Evolutionary conservation across 108 stramenopile genomes (phyloP), one percentile per base, ranked within the genome.

Genomic region (Skeletonema potamos): DNA sequence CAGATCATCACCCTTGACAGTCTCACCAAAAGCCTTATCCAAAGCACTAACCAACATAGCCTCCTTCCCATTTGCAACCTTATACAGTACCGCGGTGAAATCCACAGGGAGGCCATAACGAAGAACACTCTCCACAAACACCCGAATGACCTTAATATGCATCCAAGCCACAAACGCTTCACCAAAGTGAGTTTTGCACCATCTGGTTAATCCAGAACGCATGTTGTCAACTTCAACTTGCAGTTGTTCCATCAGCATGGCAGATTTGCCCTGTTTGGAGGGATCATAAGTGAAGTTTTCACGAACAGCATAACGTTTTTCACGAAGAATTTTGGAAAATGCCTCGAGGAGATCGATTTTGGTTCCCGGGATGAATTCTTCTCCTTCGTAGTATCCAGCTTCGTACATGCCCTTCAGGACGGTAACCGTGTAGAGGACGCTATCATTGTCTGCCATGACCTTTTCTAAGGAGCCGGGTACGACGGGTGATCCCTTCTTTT

Each of bases 141-240:
- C 96, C 26, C 96, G 92, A 64, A 99, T 95, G 32, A 97, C 92
- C 85, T 99, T 99, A 58, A 98, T 86, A 80, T 99, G 98, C 89
- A 98, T 94, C 98, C 98, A 99, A 3, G 96, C 96, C 22, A 92
- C 93, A 67, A 95, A 97, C 26, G 94, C 92, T 81, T 99, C 98
- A 54, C 96, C 97, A 70, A 88, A 99, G 74, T 99, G 98, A 32
- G 96, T 95, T 82, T 92, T 93, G 86, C 98, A 97, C 98, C 98
- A 99, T 57, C 96, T 86, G 74, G 91, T 90, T 59, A 98, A 75
- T 22, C 92, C 90, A 30, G 77, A 85, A 39, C 88, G 89, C 88
- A 92, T 92, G 41, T 89, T 89, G 66, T 94, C 96, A 12, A 92
- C 93, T 67, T 95, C 93, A 11, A 91, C 89, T 39, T 88, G 84